phyloP scores from a whole-genome alignment of 2,329 filamentous ascomycete genomes.

The Drechslerella stenobrocha region DNA sequence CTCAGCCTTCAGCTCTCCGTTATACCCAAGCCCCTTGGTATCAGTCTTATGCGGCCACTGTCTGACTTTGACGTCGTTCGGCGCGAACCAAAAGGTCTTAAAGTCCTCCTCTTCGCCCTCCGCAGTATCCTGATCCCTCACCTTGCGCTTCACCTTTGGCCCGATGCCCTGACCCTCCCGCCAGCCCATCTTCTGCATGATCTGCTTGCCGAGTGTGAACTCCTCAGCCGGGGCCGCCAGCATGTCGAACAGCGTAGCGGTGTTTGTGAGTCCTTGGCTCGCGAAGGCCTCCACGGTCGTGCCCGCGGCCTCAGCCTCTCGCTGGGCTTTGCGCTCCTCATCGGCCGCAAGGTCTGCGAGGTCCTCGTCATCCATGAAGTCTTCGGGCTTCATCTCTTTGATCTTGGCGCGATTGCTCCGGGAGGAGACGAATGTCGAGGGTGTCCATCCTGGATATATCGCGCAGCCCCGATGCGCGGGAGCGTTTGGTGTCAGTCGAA shows the following conservation, averaged over 20 bases:
- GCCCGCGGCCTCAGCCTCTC: conserved; percentile 65
- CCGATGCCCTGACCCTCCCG: conserved; percentile 90
- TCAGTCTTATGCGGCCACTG: conserved; percentile 68
- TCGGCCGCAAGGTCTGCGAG: conserved; percentile 74
- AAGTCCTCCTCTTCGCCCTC: conserved; percentile 54
- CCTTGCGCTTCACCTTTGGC: conserved; percentile 75
- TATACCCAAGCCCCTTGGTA: conserved; percentile 70
- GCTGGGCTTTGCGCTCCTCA: conserved; percentile 74
- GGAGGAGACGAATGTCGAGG: conserved; percentile 87
- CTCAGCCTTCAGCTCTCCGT: conserved; percentile 59
- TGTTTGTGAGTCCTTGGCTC: conserved; percentile 56
- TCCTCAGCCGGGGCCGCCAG: conserved; percentile 66
- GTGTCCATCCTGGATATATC: conserved; percentile 72
- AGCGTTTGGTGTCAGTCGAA: conserved; percentile 35
- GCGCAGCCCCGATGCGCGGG: neutral
- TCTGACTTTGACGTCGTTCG: conserved; percentile 74
- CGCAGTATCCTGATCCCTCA: conserved; percentile 66
- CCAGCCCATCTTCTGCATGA: conserved; percentile 94
- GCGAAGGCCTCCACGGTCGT: conserved; percentile 63
- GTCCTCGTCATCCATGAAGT: conserved; percentile 99
- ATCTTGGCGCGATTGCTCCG: conserved; percentile 71
- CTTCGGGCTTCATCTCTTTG: conserved; percentile 70
- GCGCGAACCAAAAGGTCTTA: conserved; percentile 76
- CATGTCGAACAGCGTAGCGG: conserved; percentile 66
- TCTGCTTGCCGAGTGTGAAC: conserved; percentile 82